Conservation (phyloP, 305 asterid species). For the Ilex paraguariensis region DNA sequence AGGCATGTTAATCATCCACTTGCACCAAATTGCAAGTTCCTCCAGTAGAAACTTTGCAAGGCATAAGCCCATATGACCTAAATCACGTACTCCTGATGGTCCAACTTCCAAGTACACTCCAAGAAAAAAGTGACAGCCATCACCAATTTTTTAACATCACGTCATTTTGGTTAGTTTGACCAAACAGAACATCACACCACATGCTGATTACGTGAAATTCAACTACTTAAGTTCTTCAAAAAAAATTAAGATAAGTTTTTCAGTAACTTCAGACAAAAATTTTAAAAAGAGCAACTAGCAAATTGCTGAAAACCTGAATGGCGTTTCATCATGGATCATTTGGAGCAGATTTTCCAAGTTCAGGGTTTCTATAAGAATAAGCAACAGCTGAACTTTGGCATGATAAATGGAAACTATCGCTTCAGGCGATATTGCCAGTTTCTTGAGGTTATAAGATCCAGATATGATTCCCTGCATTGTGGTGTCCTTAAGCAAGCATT, state of each 20-base stretch:
- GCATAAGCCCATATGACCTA: neutral
- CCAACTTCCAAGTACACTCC: neutral
- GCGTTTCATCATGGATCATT: conserved; percentile 76
- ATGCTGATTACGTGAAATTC: too few relatives aligned
- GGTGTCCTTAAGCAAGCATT: neutral
- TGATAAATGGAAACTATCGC: conserved; percentile 59
- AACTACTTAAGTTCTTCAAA: too few relatives aligned
- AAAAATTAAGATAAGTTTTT: neutral
- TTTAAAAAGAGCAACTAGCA: conserved; percentile 4
- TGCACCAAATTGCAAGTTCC: neutral
- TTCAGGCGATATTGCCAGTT: conserved; percentile 74
- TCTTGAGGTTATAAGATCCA: conserved; percentile 72
- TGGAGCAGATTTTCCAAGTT: conserved; percentile 91
- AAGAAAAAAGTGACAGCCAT: neutral
- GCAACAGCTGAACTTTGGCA: conserved; percentile 78
- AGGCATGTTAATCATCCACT: neutral
- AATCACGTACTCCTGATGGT: neutral
- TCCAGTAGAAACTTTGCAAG: neutral
- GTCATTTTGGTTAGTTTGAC: neutral
- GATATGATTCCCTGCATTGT: conserved; percentile 60
- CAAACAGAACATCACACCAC: too few relatives aligned
- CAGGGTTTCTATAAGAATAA: conserved; percentile 84
- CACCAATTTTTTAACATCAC: neutral
- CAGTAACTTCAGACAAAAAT: conserved; percentile 9
- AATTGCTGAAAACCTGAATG: conserved; percentile 67